phyloP scores from a whole-genome alignment of 2,329 filamentous ascomycete species.

The Annulohypoxylon truncatum region DNA sequence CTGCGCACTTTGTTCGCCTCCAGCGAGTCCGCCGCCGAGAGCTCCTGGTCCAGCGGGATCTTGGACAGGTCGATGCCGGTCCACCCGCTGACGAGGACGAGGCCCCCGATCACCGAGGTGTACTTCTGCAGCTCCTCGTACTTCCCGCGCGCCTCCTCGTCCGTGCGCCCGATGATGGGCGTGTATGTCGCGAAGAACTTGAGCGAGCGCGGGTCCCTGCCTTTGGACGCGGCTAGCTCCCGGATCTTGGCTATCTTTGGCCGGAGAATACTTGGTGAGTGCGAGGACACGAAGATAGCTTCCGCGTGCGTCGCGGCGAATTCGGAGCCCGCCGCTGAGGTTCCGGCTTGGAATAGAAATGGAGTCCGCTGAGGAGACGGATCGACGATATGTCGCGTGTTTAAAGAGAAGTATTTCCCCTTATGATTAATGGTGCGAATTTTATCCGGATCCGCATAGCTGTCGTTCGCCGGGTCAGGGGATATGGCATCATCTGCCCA shows the following conservation, averaged over 20 bases:
- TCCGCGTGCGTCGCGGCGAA: constrained; percentile 70
- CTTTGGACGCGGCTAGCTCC: constrained; percentile 60
- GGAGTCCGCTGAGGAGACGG: constrained; percentile 68
- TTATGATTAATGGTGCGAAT: constrained; percentile 70
- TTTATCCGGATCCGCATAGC: constrained; percentile 68
- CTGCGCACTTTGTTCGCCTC: constrained; percentile 65
- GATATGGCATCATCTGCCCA: constrained; percentile 69
- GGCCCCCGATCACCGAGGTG: constrained; percentile 63
- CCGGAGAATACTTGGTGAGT: constrained; percentile 60
- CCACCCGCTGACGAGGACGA: constrained; percentile 68
- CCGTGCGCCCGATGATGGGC: constrained; percentile 61
- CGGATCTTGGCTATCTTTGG: constrained; percentile 66
- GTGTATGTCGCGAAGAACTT: constrained; percentile 67
- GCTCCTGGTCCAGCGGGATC: constrained; percentile 67
- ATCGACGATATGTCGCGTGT: constrained; percentile 60
- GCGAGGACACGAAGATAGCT: constrained; percentile 68
- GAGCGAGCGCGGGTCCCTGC: constrained; percentile 66
- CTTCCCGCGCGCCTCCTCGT: constrained; percentile 65
- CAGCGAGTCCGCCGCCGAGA: constrained; percentile 64
- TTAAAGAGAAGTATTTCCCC: constrained; percentile 65
- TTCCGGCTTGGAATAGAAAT: constrained; percentile 69
- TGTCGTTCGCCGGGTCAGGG: constrained; percentile 64
- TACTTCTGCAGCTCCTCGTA: constrained; percentile 63
- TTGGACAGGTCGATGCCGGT: constrained; percentile 70
- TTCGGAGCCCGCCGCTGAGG: constrained; percentile 65